Percentiles rank a stretch among this genome's conserved stretches.
These are phyloP conservation scores for Apiospora malaysiana DNA, from an alignment of 2,329 filamentous ascomycete species.

Conservation along the genomic window DNA sequence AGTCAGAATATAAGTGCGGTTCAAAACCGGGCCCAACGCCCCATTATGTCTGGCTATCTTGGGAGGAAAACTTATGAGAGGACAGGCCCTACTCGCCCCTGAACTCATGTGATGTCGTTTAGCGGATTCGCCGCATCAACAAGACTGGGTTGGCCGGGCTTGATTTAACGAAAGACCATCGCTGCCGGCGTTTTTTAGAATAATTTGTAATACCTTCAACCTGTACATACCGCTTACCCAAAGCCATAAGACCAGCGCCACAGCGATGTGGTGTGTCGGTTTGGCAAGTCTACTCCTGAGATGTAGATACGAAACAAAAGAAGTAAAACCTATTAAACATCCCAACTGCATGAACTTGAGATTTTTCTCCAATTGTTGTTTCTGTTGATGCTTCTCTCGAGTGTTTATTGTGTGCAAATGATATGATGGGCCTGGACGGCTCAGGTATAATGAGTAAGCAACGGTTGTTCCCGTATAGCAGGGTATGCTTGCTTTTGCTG, in stretches of 20 bases:
- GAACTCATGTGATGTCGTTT: constrained; percentile 5
- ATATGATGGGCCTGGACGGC: too few relatives aligned
- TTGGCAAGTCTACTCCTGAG: neutral
- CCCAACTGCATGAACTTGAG: neutral
- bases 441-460: too few relatives aligned
- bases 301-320: constrained; percentile 13
- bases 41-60: neutral
- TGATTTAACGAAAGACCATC: neutral
- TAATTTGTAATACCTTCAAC: constrained; percentile 14
- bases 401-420: neutral
- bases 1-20: neutral
- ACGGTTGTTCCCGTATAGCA: too few relatives aligned
- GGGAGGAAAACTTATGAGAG: constrained; percentile 1
- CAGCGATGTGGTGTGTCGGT: neutral
- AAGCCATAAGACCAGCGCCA: neutral
- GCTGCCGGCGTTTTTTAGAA: constrained; percentile 4
- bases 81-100: neutral
- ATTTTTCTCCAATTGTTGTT: neutral
- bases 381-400: neutral
- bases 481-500: too few relatives aligned
- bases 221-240: constrained; percentile 1
- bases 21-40: neutral
- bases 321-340: neutral
- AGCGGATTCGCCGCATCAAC: neutral
- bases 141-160: neutral